These are phyloP conservation scores for Acacia confusa DNA, from an alignment of 306 rosid species.

Conservation along the genomic window DNA sequence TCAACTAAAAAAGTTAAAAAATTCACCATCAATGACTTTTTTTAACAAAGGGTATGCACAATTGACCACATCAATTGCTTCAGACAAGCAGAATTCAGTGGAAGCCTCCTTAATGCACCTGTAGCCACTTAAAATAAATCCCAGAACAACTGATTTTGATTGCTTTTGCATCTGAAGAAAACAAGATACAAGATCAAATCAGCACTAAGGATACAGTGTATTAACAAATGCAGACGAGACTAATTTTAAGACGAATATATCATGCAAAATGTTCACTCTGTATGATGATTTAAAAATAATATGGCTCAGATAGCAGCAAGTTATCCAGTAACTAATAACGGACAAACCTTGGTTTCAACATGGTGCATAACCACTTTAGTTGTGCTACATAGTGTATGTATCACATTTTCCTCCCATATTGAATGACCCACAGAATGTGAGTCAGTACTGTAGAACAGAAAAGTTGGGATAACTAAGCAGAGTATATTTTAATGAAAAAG, in stretches of 20 bases:
- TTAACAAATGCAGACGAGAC: neutral
- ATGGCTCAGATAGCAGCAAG: slow-evolving; percentile 12
- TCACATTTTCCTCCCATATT: slow-evolving; percentile 51
- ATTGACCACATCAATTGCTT: slow-evolving; percentile 62
- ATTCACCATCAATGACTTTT: slow-evolving; percentile 63
- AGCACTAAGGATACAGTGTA: slow-evolving; percentile 20
- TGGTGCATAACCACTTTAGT: slow-evolving; percentile 64
- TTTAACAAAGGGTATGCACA: slow-evolving; percentile 53
- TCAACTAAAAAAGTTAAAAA: slow-evolving; percentile 19
- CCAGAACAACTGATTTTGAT: slow-evolving; percentile 63
- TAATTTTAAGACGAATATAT: slow-evolving; percentile 11
- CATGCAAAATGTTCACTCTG: slow-evolving; percentile 21
- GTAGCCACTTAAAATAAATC: slow-evolving; percentile 68
- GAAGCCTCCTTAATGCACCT: slow-evolving; percentile 66
- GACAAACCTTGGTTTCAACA: slow-evolving; percentile 66
- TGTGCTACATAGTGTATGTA: slow-evolving; percentile 55
- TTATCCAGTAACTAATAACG: slow-evolving; percentile 27
- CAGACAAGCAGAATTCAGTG: slow-evolving; percentile 63
- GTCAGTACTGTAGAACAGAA: slow-evolving; percentile 51
- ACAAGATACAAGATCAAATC: slow-evolving; percentile 31
- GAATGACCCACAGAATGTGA: slow-evolving; percentile 40
- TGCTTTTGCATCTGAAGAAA: slow-evolving; percentile 57
- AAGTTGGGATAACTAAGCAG: slow-evolving; percentile 30
- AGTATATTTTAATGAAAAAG: slow-evolving; percentile 7
- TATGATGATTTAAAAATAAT: slow-evolving; percentile 2